Percentiles rank a stretch among this genome's conserved stretches.
phyloP scores from a whole-genome alignment of 2,329 filamentous ascomycete genomes.

The Fusarium brachygibbosum region DNA sequence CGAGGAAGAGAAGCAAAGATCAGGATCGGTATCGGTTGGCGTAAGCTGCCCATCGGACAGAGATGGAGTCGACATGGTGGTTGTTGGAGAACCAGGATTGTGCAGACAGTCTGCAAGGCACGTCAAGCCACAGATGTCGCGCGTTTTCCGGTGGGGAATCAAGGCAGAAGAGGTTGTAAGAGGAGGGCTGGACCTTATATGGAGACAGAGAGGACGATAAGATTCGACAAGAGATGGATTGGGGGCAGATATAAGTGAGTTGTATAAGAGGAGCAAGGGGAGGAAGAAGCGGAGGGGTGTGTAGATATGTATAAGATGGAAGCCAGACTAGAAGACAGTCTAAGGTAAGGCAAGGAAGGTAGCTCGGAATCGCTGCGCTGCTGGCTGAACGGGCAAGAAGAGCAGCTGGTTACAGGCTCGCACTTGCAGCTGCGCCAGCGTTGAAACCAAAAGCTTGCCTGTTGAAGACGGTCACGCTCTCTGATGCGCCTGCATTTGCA shows the following conservation, averaged over 20 bases:
- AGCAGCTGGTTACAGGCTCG: constrained; percentile 20
- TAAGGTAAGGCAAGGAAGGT: constrained; percentile 11
- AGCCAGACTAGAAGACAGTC: constrained; percentile 14
- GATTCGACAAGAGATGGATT: constrained; percentile 23
- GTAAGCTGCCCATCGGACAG: constrained; percentile 49
- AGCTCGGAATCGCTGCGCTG: constrained; percentile 18
- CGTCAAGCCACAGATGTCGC: constrained; percentile 48
- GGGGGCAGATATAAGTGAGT: constrained; percentile 23
- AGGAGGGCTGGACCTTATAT: constrained; percentile 26
- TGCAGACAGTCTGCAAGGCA: constrained; percentile 49
- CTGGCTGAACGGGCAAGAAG: constrained; percentile 17
- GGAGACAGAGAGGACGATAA: constrained; percentile 17
- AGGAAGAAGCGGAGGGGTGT: constrained; percentile 25
- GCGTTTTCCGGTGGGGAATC: constrained; percentile 34
- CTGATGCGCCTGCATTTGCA: constrained; percentile 29
- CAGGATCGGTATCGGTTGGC: constrained; percentile 48
- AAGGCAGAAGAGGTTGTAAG: constrained; percentile 12
- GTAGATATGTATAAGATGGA: constrained; percentile 33
- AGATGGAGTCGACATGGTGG: constrained; percentile 48
- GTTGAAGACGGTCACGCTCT: constrained; percentile 29
- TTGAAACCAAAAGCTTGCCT: constrained; percentile 19
- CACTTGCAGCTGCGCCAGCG: constrained; percentile 37
- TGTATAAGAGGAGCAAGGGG: constrained; percentile 20
- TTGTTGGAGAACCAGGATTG: constrained; percentile 42
- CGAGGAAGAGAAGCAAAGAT: constrained; percentile 41